A percentile compares a stretch with the other conserved stretches of the same genome.
These are phyloP conservation scores for Exsudoporus frostii DNA, from an alignment of 768 basidiomycete genomes.

Conservation along the genomic window DNA sequence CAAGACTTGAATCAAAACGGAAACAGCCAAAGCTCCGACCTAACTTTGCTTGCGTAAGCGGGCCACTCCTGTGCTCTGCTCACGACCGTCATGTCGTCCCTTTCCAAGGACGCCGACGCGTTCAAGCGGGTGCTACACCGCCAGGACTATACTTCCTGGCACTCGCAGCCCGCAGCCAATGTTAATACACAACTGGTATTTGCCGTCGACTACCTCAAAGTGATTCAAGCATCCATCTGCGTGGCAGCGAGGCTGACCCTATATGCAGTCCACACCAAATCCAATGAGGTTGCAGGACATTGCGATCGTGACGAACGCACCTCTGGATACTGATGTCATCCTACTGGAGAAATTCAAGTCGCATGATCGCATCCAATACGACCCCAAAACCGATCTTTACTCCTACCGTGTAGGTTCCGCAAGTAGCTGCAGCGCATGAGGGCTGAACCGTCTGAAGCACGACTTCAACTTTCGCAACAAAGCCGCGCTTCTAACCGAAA, in stretches of 20 bases:
- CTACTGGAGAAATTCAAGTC: constrained; percentile 78
- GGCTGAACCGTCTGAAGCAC: constrained; percentile 47
- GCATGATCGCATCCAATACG: constrained; percentile 77
- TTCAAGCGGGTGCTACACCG: constrained; percentile 64
- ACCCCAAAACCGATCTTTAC: constrained; percentile 81
- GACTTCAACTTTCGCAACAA: constrained; percentile 86
- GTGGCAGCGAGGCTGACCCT: constrained; percentile 9
- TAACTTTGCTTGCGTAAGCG: constrained; percentile 26
- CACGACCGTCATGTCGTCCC: constrained; percentile 52
- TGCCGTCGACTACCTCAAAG: constrained; percentile 79
- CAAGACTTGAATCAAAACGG: constrained; percentile 4
- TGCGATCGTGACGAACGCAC: constrained; percentile 75
- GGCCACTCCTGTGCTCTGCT: background rate
- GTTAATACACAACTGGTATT: constrained; percentile 86
- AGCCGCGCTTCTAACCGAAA: constrained; percentile 77
- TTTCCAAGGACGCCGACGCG: constrained; percentile 66
- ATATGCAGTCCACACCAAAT: constrained; percentile 54
- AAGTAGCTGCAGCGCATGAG: background rate
- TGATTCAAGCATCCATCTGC: constrained; percentile 26
- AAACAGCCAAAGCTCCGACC: constrained; percentile 23
- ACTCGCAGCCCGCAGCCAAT: constrained; percentile 85
- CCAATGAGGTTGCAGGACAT: constrained; percentile 89
- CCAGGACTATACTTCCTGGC: constrained; percentile 75
- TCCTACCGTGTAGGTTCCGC: constrained; percentile 70
- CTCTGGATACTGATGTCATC: constrained; percentile 65